A percentile compares a stretch with the other conserved stretches of the same genome.
These are phyloP conservation scores for Rosa persica DNA, from an alignment of 306 rosid genomes.

Conservation along the genomic window DNA sequence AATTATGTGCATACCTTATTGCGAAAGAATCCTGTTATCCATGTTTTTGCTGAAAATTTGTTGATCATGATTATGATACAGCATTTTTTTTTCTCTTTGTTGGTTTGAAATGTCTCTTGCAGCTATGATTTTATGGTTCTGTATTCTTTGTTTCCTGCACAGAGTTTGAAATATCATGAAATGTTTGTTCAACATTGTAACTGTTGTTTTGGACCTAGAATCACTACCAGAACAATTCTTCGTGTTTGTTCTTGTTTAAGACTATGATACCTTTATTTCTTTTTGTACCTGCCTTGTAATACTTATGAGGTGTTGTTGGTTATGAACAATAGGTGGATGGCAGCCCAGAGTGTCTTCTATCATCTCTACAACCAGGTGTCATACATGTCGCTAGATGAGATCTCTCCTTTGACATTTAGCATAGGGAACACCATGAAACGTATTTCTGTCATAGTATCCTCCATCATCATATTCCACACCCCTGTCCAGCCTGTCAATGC, in stretches of 20 bases:
- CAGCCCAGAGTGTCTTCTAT: slow-evolving; percentile 91
- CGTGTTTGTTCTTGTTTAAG: not conserved
- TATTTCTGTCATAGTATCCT: slow-evolving; percentile 90
- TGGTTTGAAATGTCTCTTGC: not conserved
- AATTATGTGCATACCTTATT: not conserved
- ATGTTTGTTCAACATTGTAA: not conserved
- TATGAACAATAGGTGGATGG: slow-evolving; percentile 75
- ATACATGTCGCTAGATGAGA: slow-evolving; percentile 95
- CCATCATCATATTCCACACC: slow-evolving; percentile 89
- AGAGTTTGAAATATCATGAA: not conserved
- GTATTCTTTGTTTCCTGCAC: not conserved
- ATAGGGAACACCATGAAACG: slow-evolving; percentile 99
- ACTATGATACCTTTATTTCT: slow-evolving; percentile 7
- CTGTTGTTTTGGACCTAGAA: slow-evolving; percentile 17
- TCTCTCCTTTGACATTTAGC: slow-evolving; percentile 96
- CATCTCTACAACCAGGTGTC: slow-evolving; percentile 97
- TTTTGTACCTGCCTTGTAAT: slow-evolving; percentile 8
- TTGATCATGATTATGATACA: not conserved
- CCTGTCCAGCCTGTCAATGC: slow-evolving; percentile 96
- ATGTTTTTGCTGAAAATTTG: not conserved
- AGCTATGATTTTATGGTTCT: not conserved
- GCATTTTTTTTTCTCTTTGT: not conserved
- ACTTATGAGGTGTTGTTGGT: slow-evolving; percentile 16
- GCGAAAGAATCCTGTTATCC: not conserved
- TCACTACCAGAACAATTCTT: not conserved